Evolutionary conservation across 768 basidiomycete genomes (phyloP), one percentile per base, ranked within the genome.

Genomic region (Phylloporus arenicola): DNA sequence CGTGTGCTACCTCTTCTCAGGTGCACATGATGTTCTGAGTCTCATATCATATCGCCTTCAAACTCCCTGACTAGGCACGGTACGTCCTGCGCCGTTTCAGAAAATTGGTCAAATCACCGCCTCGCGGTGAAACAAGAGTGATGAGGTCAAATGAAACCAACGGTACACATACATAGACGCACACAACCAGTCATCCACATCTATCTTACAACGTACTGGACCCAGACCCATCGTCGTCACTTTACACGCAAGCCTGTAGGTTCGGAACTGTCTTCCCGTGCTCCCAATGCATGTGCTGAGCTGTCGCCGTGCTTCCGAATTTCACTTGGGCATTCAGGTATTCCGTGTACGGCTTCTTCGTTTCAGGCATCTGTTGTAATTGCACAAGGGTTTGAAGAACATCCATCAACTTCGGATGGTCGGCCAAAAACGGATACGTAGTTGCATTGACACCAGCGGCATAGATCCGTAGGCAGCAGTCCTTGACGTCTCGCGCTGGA

Each of bases 401-500:
- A 0, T 19, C 4, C 43, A 34, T 12, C 6, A 60, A 6, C 0
- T 3, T 40, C 0, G 41, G 43, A 25, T 50, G 22, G n/a, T 27
- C 13, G 9, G 0, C 30, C 10, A 61, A 37, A n/a, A 61, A 58
- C 2, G 47, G 49, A 37, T 51, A 53, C 1, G 47, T 51, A 2
- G 13, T 11, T 1, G 16, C 1, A 12, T 51, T 31, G 11, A 44
- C 19, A 1, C 55, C 55, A 1, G 27, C 20, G 8, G 52, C 50
- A 12, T 50, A 48, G 19, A 53, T 43, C 0, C 51, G 52, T 20
- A 59, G 35, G 22, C 57, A 53, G 7, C 34, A 43, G 20, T 47
- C 55, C 4, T 39, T 13, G 4, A 11, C 11, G 2, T 38, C 35
- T 0, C 42, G 42, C 22, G 25, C 31, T 0, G 50, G 41, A 2